phyloP scores from a whole-genome alignment of 768 basidiomycete species.

The Podaxis rugospora region DNA sequence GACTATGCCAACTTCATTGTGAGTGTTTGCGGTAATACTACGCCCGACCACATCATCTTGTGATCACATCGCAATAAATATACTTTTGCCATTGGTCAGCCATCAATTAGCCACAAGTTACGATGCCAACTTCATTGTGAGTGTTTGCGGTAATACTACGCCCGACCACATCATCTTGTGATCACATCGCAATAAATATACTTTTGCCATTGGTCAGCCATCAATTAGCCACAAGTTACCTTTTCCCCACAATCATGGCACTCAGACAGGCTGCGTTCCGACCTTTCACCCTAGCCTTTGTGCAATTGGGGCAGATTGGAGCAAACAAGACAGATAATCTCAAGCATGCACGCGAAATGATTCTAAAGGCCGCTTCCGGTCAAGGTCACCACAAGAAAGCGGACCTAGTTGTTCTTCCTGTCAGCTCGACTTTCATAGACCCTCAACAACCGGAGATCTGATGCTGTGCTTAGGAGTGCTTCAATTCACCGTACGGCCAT shows the following conservation, averaged over 20 bases:
- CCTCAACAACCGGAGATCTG: background rate
- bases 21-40: too few relatives aligned
- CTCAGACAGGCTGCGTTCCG: conserved; percentile 34
- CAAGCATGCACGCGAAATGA: conserved; percentile 74
- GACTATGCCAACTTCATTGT: too few relatives aligned
- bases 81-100: background rate
- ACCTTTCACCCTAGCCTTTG: conserved; percentile 80
- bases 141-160: too few relatives aligned
- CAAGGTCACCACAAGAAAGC: conserved; percentile 53
- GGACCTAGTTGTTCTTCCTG: conserved; percentile 81
- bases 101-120: background rate
- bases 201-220: background rate
- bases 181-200: background rate
- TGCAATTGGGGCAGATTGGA: conserved; percentile 81
- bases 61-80: background rate
- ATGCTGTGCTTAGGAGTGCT: conserved; percentile 61
- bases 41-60: background rate
- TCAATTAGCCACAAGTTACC: background rate
- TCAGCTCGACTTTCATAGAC: conserved; percentile 27
- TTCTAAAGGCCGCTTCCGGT: conserved; percentile 59
- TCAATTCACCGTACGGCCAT: conserved; percentile 83
- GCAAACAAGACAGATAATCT: conserved; percentile 76
- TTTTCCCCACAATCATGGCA: background rate
- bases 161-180: background rate
- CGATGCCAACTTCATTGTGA: too few relatives aligned